Base-by-base conservation (phyloP, 805 yeast genomes). In the Lipomyces orientalis region DNA sequence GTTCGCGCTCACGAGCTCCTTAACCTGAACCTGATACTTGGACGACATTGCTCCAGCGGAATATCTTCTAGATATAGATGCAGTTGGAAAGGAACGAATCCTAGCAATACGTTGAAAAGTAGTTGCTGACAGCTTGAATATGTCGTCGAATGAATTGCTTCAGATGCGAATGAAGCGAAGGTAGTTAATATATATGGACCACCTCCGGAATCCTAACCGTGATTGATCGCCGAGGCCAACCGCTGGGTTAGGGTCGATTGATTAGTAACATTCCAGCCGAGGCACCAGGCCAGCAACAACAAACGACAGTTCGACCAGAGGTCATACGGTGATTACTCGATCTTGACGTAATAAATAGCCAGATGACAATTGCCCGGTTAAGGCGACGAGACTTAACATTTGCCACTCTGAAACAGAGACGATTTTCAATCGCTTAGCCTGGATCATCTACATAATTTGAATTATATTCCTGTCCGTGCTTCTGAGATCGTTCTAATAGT, bases 1-100 rank as follows among this genome's bases (percentile, higher is more conserved):
- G 78, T 90, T 86, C 69, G 82, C 77, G 73, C 83, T 83, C 80
- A 92, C 90, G 72, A 90, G 83, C 51, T 80, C 77, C 77, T 89
- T 86, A 67, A 90, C 69, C 46, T 70, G 58, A 14, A 46, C 49
- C 54, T 71, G 68, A 37, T 57, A 65, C 54, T 69, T 55, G n/a
- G 70, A 62, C 51, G 64, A 19, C 71, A 68, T 68, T 58, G 71
- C 60, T 46, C 33, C 43, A 2, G 64, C 55, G 4, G 64, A 33
- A n/a, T 60, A 22, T 16, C 9, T 16, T 14, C 49, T 43, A 19
- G 49, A 43, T 43, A 43, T 16, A 31, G 58, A 46, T 51, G 60
- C 33, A 22, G 65, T 54, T n/a, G 65, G 39, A 7, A 64, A 58
- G 52, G 60, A 54, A 46, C 43, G 39, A 37, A 16, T 35, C 55